phyloP scores from a whole-genome alignment of 2,329 filamentous ascomycete species.

The Malbranchea cinnamomea region DNA sequence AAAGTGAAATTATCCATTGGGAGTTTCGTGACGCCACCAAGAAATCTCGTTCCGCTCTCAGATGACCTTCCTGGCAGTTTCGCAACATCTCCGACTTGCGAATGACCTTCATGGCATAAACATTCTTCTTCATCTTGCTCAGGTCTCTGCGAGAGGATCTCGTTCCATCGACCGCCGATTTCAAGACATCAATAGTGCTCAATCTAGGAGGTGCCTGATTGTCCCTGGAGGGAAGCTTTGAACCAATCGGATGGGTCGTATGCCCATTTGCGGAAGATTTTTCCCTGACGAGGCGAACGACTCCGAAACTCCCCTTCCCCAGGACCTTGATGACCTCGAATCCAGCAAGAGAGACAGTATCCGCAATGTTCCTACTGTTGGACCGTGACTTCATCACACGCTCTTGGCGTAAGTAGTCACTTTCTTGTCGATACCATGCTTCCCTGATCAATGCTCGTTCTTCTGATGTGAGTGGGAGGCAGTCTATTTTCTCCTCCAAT shows the following conservation, averaged over 20 bases:
- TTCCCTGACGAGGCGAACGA: constrained; percentile 73
- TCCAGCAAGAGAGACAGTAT: constrained; percentile 42
- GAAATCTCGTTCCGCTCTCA: constrained; percentile 83
- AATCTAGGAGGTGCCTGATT: constrained; percentile 9
- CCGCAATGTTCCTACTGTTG: constrained; percentile 25
- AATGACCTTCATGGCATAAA: constrained; percentile 96
- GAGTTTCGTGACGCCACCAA: constrained; percentile 80
- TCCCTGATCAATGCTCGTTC: constrained; percentile 37
- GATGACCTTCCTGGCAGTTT: constrained; percentile 80
- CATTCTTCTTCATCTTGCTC: constrained; percentile 34
- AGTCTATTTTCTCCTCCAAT: constrained; percentile 49
- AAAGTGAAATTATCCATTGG: constrained; percentile 74
- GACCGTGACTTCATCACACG: constrained; percentile 54
- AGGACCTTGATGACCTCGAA: constrained; percentile 72
- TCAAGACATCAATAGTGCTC: constrained; percentile 11
- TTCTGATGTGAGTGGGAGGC: constrained; percentile 41
- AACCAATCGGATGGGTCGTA: constrained; percentile 7
- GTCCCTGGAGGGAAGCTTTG: constrained; percentile 7
- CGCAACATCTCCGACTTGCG: constrained; percentile 85
- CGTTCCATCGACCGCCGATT: constrained; percentile 13
- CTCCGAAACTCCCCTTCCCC: constrained; percentile 87
- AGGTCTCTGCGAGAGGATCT: constrained; percentile 17
- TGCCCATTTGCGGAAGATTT: constrained; percentile 19
- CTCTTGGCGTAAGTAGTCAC: constrained; percentile 56
- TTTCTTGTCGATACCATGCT: constrained; percentile 53